Conservation (phyloP, 2,329 filamentous ascomycete genomes). For the Alternaria postmessia region DNA sequence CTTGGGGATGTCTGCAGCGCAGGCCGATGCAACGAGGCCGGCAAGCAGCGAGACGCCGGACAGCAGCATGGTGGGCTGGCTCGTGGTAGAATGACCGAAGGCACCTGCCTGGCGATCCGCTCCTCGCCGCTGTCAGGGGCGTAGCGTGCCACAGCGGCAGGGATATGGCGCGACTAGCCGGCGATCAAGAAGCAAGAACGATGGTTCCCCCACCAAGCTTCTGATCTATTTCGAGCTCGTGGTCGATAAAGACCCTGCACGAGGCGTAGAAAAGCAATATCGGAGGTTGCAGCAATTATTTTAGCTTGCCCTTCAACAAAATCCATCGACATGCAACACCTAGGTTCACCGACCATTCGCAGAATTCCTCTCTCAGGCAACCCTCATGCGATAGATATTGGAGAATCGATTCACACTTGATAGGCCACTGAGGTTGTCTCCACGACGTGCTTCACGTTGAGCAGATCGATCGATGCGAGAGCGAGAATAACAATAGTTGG, state of each 20-base stretch:
- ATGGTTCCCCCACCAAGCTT: neutral
- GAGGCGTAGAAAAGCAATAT: neutral
- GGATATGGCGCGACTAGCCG: slow-evolving; percentile 3
- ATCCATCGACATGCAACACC: too few species aligned
- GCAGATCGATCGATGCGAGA: too few species aligned
- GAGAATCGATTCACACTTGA: too few species aligned
- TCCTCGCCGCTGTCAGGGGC: slow-evolving; percentile 24
- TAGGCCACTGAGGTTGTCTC: too few species aligned
- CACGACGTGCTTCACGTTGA: too few species aligned
- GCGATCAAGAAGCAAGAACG: neutral
- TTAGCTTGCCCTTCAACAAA: too few species aligned
- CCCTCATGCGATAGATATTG: too few species aligned
- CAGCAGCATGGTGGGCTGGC: slow-evolving; percentile 18
- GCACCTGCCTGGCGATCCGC: slow-evolving; percentile 19
- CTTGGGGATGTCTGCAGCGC: slow-evolving; percentile 15
- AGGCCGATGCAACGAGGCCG: slow-evolving; percentile 13
- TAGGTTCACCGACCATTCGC: too few species aligned
- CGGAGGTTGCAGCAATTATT: too few species aligned
- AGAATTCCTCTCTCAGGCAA: too few species aligned
- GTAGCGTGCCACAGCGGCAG: slow-evolving; percentile 12
- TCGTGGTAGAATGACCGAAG: slow-evolving; percentile 14
- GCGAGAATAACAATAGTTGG: too few species aligned
- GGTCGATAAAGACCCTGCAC: neutral
- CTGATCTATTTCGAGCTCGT: neutral
- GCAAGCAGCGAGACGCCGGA: slow-evolving; percentile 16